Conservation (phyloP, 2,329 filamentous ascomycete genomes). For the Monilinia laxa region DNA sequence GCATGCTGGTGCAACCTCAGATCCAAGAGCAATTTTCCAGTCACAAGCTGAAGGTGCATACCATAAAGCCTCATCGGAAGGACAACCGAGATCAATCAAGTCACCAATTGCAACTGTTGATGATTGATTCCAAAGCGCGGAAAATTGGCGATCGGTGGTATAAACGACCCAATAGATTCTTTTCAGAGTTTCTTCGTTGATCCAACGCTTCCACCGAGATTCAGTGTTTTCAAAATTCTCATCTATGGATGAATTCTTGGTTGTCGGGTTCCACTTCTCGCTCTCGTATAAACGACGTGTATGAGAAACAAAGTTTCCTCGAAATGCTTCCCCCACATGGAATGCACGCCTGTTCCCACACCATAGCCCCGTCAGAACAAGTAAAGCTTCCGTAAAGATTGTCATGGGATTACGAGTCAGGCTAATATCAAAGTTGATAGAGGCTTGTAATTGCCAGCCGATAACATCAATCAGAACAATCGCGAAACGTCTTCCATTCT, state of each 20-base stretch:
- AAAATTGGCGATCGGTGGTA: conserved; percentile 33
- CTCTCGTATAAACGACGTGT: conserved; percentile 29
- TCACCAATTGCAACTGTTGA: conserved; percentile 33
- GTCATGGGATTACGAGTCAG: conserved; percentile 33
- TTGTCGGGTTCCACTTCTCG: conserved; percentile 7
- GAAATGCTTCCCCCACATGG: conserved; percentile 31
- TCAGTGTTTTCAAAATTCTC: conserved; percentile 19
- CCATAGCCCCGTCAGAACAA: conserved; percentile 34
- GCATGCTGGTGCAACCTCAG: conserved; percentile 30
- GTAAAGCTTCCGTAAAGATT: conserved; percentile 33
- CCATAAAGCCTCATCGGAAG: conserved; percentile 37
- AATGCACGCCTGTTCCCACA: conserved; percentile 36
- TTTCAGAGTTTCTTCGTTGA: conserved; percentile 30
- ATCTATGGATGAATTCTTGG: not conserved
- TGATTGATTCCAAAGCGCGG: conserved; percentile 32
- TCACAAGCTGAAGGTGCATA: conserved; percentile 30
- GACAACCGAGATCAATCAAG: conserved; percentile 31
- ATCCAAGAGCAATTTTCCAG: conserved; percentile 34
- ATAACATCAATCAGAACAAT: conserved; percentile 34
- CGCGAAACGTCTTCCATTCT: conserved; percentile 32
- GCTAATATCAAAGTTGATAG: conserved; percentile 31
- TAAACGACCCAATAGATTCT: conserved; percentile 35
- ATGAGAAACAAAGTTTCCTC: conserved; percentile 31
- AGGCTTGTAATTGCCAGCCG: conserved; percentile 32
- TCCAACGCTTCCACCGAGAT: conserved; percentile 31